Evolutionary conservation across 192 early-diverging fungal species (phyloP).

Genomic region (Kappamyces sp.): DNA sequence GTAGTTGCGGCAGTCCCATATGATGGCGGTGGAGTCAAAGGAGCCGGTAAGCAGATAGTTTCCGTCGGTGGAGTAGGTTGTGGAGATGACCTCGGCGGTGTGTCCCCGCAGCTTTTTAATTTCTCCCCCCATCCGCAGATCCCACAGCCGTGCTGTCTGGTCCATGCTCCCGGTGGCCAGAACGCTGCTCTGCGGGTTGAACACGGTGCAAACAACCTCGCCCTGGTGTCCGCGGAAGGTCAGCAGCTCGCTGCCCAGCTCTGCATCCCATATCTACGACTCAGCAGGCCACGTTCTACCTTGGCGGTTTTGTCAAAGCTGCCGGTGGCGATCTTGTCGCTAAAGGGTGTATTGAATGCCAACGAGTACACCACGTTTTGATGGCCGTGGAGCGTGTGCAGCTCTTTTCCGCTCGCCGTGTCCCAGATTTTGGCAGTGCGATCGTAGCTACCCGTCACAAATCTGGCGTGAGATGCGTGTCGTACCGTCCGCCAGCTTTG

Average conservation of each 20-base stretch:
- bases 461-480: constrained; percentile 6
- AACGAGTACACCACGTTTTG: constrained; percentile 47
- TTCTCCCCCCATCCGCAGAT: constrained; percentile 40
- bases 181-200: constrained; percentile 32
- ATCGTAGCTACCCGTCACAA: constrained; percentile 47
- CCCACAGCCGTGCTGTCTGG: constrained; percentile 41
- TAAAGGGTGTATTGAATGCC: constrained; percentile 47
- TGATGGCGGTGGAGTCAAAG: constrained; percentile 44
- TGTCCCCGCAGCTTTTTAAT: constrained; percentile 41
- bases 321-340: constrained; percentile 46
- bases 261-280: constrained; percentile 37
- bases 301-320: constrained; percentile 51
- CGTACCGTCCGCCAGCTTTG: constrained; percentile 29
- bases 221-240: constrained; percentile 41
- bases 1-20: constrained; percentile 41
- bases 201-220: constrained; percentile 39
- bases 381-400: constrained; percentile 40
- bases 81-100: constrained; percentile 38
- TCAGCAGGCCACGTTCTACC: constrained; percentile 12
- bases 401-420: constrained; percentile 30
- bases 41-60: constrained; percentile 43
- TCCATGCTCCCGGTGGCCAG: constrained; percentile 48
- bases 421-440: constrained; percentile 44
- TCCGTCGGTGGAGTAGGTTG: constrained; percentile 25
- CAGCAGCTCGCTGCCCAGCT: constrained; percentile 40